Percentiles rank a stretch among this genome's conserved stretches.
Conservation (phyloP, 768 basidiomycete species). For the Nidularia sp. region DNA sequence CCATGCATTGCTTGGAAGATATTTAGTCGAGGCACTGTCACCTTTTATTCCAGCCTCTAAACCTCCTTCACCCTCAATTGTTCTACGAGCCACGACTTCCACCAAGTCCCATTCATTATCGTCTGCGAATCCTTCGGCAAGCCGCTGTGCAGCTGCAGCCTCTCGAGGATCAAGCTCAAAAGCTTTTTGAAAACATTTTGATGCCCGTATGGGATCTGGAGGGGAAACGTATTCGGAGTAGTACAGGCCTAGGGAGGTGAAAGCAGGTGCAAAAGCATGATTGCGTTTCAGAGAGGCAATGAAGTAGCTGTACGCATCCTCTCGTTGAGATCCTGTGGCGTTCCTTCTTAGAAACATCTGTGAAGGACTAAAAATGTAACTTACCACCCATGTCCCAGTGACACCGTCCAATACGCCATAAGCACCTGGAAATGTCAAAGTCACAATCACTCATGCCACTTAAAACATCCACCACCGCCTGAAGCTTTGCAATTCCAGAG, state of each 20-base stretch:
- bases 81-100: constrained; percentile 87
- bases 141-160: constrained; percentile 73
- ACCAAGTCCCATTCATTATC: constrained; percentile 95
- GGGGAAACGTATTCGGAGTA: constrained; percentile 71
- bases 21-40: constrained; percentile 39
- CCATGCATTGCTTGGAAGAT: constrained; percentile 84
- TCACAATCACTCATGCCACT: constrained; percentile 42
- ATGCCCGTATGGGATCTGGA: constrained; percentile 78
- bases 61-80: constrained; percentile 92
- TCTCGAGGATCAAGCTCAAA: constrained; percentile 94
- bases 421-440: constrained; percentile 68
- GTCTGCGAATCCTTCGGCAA: constrained; percentile 88
- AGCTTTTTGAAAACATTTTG: constrained; percentile 96
- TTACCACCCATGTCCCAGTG: constrained; percentile 71
- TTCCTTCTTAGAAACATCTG: no score
- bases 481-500: constrained; percentile 42
- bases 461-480: constrained; percentile 40
- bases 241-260: constrained; percentile 89
- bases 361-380: constrained; percentile 12
- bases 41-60: constrained; percentile 50
- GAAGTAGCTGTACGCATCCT: constrained; percentile 75
- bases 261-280: constrained; percentile 81
- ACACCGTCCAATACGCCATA: constrained; percentile 82
- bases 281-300: constrained; percentile 75
- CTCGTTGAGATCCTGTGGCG: constrained; percentile 38